Evolutionary conservation across 140 eudicot species (phyloP).

Genomic region (Artemisia princeps): DNA sequence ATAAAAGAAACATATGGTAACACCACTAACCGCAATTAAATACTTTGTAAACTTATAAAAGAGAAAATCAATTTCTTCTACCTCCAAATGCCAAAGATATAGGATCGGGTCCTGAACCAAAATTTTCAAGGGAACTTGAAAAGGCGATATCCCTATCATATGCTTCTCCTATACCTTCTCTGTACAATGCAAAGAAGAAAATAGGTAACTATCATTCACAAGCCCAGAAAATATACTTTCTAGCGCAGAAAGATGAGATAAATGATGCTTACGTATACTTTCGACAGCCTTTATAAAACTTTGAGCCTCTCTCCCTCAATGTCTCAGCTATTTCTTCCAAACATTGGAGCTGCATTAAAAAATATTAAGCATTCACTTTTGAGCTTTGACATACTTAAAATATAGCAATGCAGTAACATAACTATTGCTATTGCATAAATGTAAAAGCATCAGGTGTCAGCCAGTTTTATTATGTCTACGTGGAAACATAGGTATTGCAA

Average conservation of each 20-base stretch:
- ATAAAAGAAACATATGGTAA: conserved; percentile 3
- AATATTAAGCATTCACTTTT: conserved; percentile 14
- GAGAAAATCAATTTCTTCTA: conserved; percentile 17
- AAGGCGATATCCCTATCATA: conserved; percentile 69
- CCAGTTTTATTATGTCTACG: too few relatives aligned
- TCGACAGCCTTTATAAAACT: conserved; percentile 74
- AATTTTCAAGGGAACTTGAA: conserved; percentile 67
- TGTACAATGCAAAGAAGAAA: conserved; percentile 29
- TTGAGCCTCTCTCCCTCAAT: conserved; percentile 63
- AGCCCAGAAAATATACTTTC: neutral
- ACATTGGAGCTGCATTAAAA: conserved; percentile 58
- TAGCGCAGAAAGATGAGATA: conserved; percentile 8
- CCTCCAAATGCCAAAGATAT: conserved; percentile 76
- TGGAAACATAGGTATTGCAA: too few relatives aligned
- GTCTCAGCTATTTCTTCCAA: conserved; percentile 84
- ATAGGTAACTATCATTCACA: neutral
- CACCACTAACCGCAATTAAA: conserved; percentile 2
- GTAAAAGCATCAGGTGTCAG: too few relatives aligned
- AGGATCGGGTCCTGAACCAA: conserved; percentile 83
- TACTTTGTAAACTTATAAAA: neutral
- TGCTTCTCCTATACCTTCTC: conserved; percentile 85
- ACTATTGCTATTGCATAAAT: too few relatives aligned
- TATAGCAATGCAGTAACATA: too few relatives aligned
- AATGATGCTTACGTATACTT: conserved; percentile 66
- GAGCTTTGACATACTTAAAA: too few relatives aligned